Evolutionary conservation across 495 filamentous ascomycete species (phyloP), one percentile per base, ranked within the genome.

Genomic region (Penicillium dipodomyicola): DNA sequence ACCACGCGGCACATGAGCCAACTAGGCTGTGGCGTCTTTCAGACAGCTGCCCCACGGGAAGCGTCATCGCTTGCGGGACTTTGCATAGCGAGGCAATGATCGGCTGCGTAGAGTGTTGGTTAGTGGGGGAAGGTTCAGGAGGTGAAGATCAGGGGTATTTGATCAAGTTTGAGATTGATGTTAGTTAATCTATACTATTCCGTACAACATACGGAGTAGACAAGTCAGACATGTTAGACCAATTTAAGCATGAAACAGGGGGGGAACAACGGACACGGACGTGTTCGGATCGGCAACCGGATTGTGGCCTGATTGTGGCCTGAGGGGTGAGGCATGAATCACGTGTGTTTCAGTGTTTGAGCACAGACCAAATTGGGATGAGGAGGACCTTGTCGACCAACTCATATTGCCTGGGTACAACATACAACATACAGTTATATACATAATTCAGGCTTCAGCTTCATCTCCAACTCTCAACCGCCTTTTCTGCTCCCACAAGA

Each of bases 1-100:
- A 66, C 52, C 63, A 66, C 63, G 63, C 63, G 65, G 65, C 55
- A 58, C 56, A 68, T 23, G 37, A 59, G 40, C 63, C 65, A 68
- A 68, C 63, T 63, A 68, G 48, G 52, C 54, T 47, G 37, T 54
- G 53, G 51, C 52, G 44, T 51, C 49, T 52, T 54, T 49, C 60
- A 58, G 47, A 48, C 57, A 49, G 57, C 35, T 27, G 65, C 59
- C 62, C 65, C 65, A 67, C 65, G 59, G 43, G 33, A 17, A 48
- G 63, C 65, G 65, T 68, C 65, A 68, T 68, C 63, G 62, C 32
- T 42, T 63, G 60, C 63, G 60, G 65, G 54, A 59, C 60, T 50
- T 39, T 17, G 41, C 39, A 57, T 27, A 29, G 37, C 41, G 39
- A 46, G 60, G 54, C 50, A 61, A 62, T 52, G 65, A 67, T 67